These are phyloP conservation scores for Chloropicon primus DNA, from an alignment of 139 green algal genomes.

Conservation along the genomic window DNA sequence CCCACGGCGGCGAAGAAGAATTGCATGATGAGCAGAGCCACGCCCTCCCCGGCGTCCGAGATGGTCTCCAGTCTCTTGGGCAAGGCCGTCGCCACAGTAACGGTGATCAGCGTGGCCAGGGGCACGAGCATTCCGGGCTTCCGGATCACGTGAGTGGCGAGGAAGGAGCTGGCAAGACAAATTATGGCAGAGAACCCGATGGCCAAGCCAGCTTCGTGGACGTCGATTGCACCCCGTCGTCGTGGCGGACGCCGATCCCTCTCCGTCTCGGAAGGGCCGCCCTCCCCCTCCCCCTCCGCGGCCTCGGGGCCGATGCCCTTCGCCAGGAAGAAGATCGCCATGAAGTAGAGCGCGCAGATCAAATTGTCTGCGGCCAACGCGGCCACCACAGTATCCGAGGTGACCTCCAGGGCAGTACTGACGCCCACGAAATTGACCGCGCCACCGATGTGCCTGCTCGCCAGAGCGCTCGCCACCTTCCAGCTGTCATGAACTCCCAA, in stretches of 20 bases:
- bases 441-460: conserved; percentile 71
- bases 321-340: conserved; percentile 23
- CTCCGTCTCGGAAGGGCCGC: conserved; percentile 5
- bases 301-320: conserved; percentile 6
- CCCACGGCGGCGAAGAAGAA: conserved; percentile 62
- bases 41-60: conserved; percentile 43
- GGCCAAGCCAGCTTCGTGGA: neutral
- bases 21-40: conserved; percentile 75
- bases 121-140: conserved; percentile 34
- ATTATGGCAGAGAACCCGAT: conserved; percentile 12
- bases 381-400: conserved; percentile 20
- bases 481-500: conserved; percentile 31
- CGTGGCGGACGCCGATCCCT: too few species aligned
- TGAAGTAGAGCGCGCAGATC: conserved; percentile 73
- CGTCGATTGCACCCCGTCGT: neutral
- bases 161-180: conserved; percentile 20
- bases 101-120: conserved; percentile 49
- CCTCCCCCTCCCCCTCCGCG: neutral
- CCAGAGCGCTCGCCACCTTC: conserved; percentile 68
- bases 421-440: conserved; percentile 84
- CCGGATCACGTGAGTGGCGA: conserved; percentile 3
- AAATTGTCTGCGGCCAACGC: conserved; percentile 87
- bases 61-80: conserved; percentile 37
- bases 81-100: conserved; percentile 44
- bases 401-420: conserved; percentile 7